Percentiles rank a stretch among this genome's conserved stretches.
phyloP scores from a whole-genome alignment of 1,139 yeast species.

The Sugiyamaella sp. region DNA sequence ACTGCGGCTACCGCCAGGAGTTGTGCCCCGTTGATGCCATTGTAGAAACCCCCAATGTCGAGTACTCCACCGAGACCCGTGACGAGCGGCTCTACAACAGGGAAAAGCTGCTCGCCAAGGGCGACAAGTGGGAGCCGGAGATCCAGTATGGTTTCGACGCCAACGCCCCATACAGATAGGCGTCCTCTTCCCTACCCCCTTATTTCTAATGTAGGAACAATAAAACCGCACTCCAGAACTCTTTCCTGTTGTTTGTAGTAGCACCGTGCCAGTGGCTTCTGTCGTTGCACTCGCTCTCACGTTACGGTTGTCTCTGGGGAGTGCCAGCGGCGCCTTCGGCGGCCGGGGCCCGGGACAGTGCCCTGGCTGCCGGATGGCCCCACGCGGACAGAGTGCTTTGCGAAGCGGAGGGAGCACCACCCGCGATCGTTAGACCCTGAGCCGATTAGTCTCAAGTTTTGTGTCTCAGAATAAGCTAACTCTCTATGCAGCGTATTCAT shows the following conservation, averaged over 20 bases:
- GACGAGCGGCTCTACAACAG: constrained; percentile 88
- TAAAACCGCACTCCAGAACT: neutral
- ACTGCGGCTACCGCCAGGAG: constrained; percentile 93
- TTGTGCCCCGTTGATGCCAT: constrained; percentile 94
- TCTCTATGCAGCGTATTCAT: no score
- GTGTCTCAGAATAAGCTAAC: no score
- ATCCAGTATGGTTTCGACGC: constrained; percentile 86
- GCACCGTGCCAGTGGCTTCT: neutral
- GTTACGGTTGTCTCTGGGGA: no score
- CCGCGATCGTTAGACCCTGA: no score
- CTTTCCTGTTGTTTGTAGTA: neutral
- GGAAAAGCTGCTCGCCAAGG: constrained; percentile 85
- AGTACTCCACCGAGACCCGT: constrained; percentile 83
- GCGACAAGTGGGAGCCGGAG: constrained; percentile 95
- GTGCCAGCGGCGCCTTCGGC: no score
- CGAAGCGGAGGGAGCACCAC: neutral
- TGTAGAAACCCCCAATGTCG: constrained; percentile 88
- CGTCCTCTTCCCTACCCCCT: neutral
- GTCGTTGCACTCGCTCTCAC: neutral
- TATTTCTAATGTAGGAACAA: constrained; percentile 3
- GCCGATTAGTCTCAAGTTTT: no score
- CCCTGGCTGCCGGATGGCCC: no score
- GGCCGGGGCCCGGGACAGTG: no score
- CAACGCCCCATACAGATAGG: constrained; percentile 83
- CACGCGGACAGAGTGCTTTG: no score